A percentile compares a stretch with the other conserved stretches of the same genome.
Conservation (phyloP, 164 flowering plant species). For the Nymphaea thermarum region DNA sequence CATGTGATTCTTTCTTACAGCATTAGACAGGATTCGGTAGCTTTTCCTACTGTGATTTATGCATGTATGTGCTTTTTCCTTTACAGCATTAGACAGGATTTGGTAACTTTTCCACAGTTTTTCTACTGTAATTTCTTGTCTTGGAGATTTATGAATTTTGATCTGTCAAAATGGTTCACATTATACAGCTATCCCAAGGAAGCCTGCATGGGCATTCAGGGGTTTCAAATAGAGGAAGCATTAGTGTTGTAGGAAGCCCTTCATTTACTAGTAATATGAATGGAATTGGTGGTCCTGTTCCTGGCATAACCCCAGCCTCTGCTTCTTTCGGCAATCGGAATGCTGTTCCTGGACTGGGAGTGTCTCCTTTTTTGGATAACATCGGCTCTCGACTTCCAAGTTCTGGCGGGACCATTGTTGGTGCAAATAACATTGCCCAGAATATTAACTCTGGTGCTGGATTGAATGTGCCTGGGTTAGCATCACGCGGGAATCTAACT, state of each 20-base stretch:
- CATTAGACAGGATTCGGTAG: too few species aligned
- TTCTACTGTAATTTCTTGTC: not conserved
- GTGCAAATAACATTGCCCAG: slow-evolving; percentile 66
- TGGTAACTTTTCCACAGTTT: too few species aligned
- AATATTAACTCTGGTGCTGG: slow-evolving; percentile 64
- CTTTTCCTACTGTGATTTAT: too few species aligned
- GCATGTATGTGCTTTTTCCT: too few species aligned
- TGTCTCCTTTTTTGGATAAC: slow-evolving; percentile 72
- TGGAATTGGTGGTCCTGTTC: slow-evolving; percentile 57
- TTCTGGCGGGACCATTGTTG: slow-evolving; percentile 71
- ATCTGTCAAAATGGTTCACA: not conserved
- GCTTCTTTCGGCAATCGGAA: slow-evolving; percentile 39
- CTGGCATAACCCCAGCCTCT: slow-evolving; percentile 49
- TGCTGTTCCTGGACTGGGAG: slow-evolving; percentile 69
- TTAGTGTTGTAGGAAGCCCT: slow-evolving; percentile 49
- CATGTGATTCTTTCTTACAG: not conserved
- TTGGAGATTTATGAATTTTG: not conserved
- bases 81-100: too few species aligned
- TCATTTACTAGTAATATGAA: slow-evolving; percentile 50
- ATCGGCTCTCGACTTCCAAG: slow-evolving; percentile 59
- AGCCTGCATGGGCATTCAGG: slow-evolving; percentile 75
- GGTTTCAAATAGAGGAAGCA: slow-evolving; percentile 70
- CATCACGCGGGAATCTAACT: slow-evolving; percentile 61
- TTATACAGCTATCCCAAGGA: slow-evolving; percentile 64
- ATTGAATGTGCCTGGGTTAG: slow-evolving; percentile 58